A percentile compares a stretch with the other conserved stretches of the same genome.
Evolutionary conservation across 495 filamentous ascomycete genomes (phyloP).

Genomic region (Neurospora sp.): DNA sequence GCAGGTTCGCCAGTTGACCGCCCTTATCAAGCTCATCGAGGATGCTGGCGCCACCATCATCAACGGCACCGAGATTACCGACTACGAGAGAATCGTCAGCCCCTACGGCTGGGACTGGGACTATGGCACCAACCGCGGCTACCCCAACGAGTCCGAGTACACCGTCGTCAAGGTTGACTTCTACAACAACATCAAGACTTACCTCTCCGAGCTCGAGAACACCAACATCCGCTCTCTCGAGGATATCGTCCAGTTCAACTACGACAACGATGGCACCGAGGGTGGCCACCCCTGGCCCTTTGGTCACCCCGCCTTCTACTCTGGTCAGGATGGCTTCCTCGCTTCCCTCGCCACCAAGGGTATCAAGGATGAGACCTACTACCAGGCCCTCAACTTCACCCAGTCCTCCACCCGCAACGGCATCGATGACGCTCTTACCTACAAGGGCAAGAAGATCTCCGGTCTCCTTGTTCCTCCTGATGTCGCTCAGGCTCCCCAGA

Average conservation of each 20-base stretch:
- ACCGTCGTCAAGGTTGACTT: conserved; percentile 65
- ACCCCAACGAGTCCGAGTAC: conserved; percentile 60
- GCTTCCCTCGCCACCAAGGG: conserved; percentile 50
- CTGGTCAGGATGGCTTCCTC: conserved; percentile 60
- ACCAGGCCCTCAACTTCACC: conserved; percentile 50
- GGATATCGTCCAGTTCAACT: conserved; percentile 61
- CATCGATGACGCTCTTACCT: conserved; percentile 54
- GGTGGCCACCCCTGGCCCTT: conserved; percentile 52
- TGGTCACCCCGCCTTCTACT: conserved; percentile 49
- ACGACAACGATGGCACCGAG: conserved; percentile 54
- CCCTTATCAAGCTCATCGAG: conserved; percentile 44
- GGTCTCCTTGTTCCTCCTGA: conserved; percentile 59
- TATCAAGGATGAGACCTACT: conserved; percentile 55
- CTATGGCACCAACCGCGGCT: conserved; percentile 51
- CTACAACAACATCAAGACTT: conserved; percentile 61
- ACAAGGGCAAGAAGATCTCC: conserved; percentile 39
- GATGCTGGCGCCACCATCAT: conserved; percentile 56
- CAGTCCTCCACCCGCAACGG: conserved; percentile 49
- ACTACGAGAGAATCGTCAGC: conserved; percentile 48
- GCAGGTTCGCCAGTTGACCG: conserved; percentile 42
- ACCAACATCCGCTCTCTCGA: conserved; percentile 53
- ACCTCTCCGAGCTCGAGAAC: conserved; percentile 55
- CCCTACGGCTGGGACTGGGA: conserved; percentile 66
- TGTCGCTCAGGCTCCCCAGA: conserved; percentile 49
- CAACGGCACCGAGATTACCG: conserved; percentile 58